Evolutionary conservation across 371 early-diverging fungal genomes (phyloP), one percentile per base, ranked within the genome.

Genomic region (Saksenaea oblongispora): DNA sequence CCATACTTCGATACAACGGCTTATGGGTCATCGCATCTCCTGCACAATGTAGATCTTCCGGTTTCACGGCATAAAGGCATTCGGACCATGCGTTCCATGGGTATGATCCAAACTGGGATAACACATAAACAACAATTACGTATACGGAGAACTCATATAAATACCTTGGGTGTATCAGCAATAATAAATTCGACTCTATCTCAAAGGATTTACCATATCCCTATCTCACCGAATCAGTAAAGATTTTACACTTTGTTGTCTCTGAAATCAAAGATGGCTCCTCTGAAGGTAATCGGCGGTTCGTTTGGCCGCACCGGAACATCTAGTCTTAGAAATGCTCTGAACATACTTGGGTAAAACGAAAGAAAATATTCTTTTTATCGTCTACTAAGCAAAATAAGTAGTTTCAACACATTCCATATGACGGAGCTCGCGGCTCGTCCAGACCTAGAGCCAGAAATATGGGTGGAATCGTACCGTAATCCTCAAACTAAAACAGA

Each of bases 331-430:
- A 24, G 42, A 1, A 34, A 11, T 17, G 65, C 65, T 22, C 34
- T 65, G n/a, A 54, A 59, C 15, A 65, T 41, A 3, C 47, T 65
- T 11, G 65, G 65, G 65, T 65, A 65, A 34, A 34, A n/a, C n/a
- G n/a, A 54, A 54, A 17, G 14, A 8, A 1, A 47, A 17, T 28
- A 9, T 60, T 28, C 3, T 14, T 27, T 24, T 62, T 11, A 35
- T 31, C 31, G 31, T 31, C 62, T 54, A 7, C 11, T 17, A 14
- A 17, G 18, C 26, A 7, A 13, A 37, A 0, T 34, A 18, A 24
- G 17, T 51, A 47, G 51, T 7, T 26, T 18, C 10, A 47, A 24
- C 9, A 67, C 67, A 11, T 63, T 62, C 34, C 67, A 67, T 62
- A 59, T 47, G 58, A 31, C 34, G 9, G 34, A 47, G 14, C 37